phyloP scores from a whole-genome alignment of 2,329 filamentous ascomycete species.

The Sarocladiaceae sp. region DNA sequence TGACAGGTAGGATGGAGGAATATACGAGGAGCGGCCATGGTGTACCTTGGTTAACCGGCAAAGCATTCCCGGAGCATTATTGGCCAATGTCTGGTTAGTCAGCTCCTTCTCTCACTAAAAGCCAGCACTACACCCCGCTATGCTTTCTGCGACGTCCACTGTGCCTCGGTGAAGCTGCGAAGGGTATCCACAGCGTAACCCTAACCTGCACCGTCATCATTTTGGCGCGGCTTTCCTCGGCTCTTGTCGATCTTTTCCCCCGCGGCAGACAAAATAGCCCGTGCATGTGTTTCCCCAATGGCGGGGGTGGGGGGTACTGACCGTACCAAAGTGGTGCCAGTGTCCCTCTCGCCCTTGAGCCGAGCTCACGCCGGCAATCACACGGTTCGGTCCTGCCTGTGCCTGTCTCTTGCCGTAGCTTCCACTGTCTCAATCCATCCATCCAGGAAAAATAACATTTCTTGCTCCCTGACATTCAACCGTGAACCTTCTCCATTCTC shows the following conservation, averaged over 20 bases:
- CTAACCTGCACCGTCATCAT: neutral
- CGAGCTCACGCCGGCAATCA: conserved; percentile 5
- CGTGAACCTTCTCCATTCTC: neutral
- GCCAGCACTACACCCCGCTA: neutral
- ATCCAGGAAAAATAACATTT: neutral
- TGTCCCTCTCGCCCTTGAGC: neutral
- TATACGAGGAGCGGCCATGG: neutral
- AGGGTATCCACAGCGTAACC: neutral
- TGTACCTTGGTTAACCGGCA: conserved; percentile 22
- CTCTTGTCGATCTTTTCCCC: too few relatives aligned
- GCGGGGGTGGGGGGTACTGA: neutral
- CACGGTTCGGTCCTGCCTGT: too few relatives aligned
- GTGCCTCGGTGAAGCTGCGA: neutral
- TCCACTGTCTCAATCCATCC: too few relatives aligned
- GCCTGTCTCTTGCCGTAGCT: too few relatives aligned
- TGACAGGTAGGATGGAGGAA: neutral
- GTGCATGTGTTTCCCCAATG: neutral
- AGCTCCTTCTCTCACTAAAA: too few relatives aligned
- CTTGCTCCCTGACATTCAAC: neutral
- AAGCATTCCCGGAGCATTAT: conserved; percentile 20
- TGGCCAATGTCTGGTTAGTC: too few relatives aligned
- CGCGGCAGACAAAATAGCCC: neutral
- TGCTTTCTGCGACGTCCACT: too few relatives aligned
- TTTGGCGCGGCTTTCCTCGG: conserved; percentile 9
- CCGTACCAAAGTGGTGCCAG: neutral